These are phyloP conservation scores for Blastobotrys indianensis DNA, from an alignment of 1,139 yeast genomes.

Conservation along the genomic window DNA sequence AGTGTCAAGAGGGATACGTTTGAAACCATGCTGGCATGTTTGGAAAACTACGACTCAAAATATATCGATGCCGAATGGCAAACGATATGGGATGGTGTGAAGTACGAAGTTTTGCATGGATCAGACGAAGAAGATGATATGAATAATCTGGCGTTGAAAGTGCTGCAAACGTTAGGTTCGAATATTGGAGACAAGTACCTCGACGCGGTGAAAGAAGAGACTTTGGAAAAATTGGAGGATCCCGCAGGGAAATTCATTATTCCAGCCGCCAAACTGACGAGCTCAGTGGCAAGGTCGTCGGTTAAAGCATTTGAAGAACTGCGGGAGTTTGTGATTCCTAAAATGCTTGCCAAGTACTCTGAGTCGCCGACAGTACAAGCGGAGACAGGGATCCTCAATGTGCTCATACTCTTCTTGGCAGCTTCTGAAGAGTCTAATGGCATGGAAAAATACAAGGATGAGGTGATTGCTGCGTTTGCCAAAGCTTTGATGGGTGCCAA, in stretches of 20 bases:
- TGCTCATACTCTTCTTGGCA: conserved; percentile 44
- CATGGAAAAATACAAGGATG: conserved; percentile 47
- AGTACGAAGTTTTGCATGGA: conserved; percentile 78
- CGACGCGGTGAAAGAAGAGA: conserved; percentile 45
- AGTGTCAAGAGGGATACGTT: conserved; percentile 72
- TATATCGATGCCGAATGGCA: conserved; percentile 54
- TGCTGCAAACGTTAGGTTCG: conserved; percentile 41
- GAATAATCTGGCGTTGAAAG: conserved; percentile 42
- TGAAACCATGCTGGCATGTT: conserved; percentile 52
- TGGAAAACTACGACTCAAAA: conserved; percentile 45
- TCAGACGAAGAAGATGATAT: conserved; percentile 47
- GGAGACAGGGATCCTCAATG: conserved; percentile 56
- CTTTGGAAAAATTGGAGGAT: conserved; percentile 48
- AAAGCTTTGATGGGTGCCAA: conserved; percentile 65
- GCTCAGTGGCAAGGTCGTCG: conserved; percentile 48
- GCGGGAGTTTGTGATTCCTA: conserved; percentile 36
- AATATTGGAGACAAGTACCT: conserved; percentile 18
- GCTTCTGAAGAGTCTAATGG: conserved; percentile 12
- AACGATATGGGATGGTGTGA: conserved; percentile 80
- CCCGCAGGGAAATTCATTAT: conserved; percentile 45
- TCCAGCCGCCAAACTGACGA: conserved; percentile 35
- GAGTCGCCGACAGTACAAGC: conserved; percentile 43
- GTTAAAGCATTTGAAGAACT: conserved; percentile 42
- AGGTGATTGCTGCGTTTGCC: conserved; percentile 56
- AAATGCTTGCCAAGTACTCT: conserved; percentile 31